Base-by-base conservation (phyloP, 1,284 basidiomycete species). In the Fereydounia khargensis region DNA sequence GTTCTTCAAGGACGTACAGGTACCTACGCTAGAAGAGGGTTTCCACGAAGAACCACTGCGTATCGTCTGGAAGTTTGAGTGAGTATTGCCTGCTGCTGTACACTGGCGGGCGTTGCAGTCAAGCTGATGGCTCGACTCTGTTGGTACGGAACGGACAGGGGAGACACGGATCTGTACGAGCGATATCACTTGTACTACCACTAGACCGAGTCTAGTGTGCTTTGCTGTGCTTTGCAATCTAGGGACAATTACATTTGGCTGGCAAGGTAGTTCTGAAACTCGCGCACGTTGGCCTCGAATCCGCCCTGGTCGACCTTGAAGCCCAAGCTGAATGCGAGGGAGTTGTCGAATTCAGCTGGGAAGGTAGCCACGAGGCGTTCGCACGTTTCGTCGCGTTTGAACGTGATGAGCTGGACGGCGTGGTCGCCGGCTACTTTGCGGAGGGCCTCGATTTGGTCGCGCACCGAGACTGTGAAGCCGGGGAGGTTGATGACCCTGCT, bases 321-420 rank as follows among this genome's bases (percentile, higher is more conserved):
- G n/a, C 59, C 62, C 22, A 65, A 39, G n/a, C 43, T 34, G 10
- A 43, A 36, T 2, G 62, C 55, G 40, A 47, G 63, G 18, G 25
- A 31, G 32, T 59, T 61, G 27, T 63, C 62, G 18, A 65, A 63
- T 19, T 24, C 43, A 9, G 46, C 39, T 6, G 62, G 62, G 33
- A 56, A 63, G 11, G 46, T 52, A 6, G 37, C 20, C 6, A 65
- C 62, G n/a, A 65, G 33, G 19, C 62, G 45, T 32, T 50, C 45
- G 48, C 60, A 55, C 11, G 51, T 50, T 20, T 62, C 44, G 30
- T 65, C 62, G 41, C 61, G 48, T 27, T 65, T 59, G 37, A 65
- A 65, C 39, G 44, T 45, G 42, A 65, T 61, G 35, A 51, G 27
- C 4, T 38, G 35, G 16, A 65, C 52, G 25, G 58, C 58, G 11